A percentile compares a stretch with the other conserved stretches of the same genome.
Conservation (phyloP, 176 grass and related monocot species). For the Pharus latifolius region DNA sequence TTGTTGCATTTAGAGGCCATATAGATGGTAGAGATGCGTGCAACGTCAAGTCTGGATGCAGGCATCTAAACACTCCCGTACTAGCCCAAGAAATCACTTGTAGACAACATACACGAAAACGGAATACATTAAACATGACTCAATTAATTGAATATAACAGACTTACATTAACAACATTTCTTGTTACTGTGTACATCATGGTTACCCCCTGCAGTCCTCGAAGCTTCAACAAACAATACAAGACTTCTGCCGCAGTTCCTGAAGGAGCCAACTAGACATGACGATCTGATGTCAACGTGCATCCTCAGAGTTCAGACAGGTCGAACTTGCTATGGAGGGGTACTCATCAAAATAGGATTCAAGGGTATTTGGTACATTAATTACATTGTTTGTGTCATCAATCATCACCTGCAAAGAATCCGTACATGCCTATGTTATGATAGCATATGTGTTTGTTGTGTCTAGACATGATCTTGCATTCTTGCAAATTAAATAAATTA, state of each 20-base stretch:
- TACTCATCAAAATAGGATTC: background rate
- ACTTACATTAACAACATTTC: background rate
- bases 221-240: background rate
- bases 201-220: background rate
- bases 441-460: background rate
- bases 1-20: too few relatives aligned
- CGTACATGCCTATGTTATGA: background rate
- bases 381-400: conserved; percentile 21
- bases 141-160: conserved; percentile 27
- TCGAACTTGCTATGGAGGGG: background rate
- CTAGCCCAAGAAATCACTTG: background rate
- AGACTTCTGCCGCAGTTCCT: background rate
- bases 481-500: background rate
- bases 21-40: too few relatives aligned
- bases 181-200: conserved; percentile 23
- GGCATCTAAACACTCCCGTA: background rate
- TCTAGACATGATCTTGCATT: background rate
- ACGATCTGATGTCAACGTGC: background rate
- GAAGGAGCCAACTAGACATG: background rate
- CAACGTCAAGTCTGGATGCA: too few relatives aligned
- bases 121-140: background rate
- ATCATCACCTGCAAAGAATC: conserved; percentile 29
- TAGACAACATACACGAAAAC: background rate
- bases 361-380: conserved; percentile 28
- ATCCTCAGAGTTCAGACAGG: background rate